Evolutionary conservation across 108 stramenopile species (phyloP).

Genomic region (Chaetoceros muelleri): DNA sequence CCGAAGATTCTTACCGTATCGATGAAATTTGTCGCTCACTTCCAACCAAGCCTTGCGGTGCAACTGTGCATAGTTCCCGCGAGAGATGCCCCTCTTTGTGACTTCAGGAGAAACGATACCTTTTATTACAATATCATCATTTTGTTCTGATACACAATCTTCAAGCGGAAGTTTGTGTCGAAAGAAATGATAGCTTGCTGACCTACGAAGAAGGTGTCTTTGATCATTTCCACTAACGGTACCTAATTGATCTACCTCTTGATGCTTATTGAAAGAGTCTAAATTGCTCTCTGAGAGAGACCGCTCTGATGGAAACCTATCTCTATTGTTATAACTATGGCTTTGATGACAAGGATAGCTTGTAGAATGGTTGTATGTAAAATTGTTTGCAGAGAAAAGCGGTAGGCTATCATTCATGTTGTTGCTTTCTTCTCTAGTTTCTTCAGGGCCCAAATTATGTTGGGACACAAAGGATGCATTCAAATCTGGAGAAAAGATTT

Average conservation of each 20-base stretch:
- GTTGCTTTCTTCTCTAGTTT: neutral
- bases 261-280: neutral
- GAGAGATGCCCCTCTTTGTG: slow-evolving; percentile 52
- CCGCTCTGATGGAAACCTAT: neutral
- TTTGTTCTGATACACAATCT: slow-evolving; percentile 1
- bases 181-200: neutral
- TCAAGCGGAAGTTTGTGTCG: slow-evolving; percentile 6
- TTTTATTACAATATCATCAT: slow-evolving; percentile 36
- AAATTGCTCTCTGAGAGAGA: neutral
- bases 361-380: too few species aligned
- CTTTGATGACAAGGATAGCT: too few species aligned
- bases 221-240: neutral
- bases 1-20: slow-evolving; percentile 87
- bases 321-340: neutral
- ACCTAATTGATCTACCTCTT: neutral
- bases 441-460: neutral
- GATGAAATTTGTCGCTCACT: slow-evolving; percentile 83
- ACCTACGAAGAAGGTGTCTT: slow-evolving; percentile 1
- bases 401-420: neutral
- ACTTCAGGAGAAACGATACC: slow-evolving; percentile 71
- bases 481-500: neutral
- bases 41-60: slow-evolving; percentile 85
- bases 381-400: too few species aligned
- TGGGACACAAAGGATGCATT: neutral
- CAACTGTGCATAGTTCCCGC: slow-evolving; percentile 67